Conservation (phyloP, 345 rosid genomes). For the Erysimum cheiranthoides region DNA sequence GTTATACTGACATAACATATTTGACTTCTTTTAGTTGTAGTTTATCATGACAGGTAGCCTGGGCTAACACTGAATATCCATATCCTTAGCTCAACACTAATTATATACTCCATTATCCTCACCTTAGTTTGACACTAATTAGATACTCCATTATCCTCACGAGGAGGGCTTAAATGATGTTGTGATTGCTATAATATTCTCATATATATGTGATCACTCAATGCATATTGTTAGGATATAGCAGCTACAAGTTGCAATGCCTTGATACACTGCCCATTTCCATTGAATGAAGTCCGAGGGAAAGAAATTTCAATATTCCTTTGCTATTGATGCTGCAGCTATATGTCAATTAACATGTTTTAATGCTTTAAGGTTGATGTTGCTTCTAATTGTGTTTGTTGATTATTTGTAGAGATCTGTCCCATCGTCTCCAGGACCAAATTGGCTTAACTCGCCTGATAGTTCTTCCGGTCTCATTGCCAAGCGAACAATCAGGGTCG, state of each 20-base stretch:
- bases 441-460: conserved; percentile 79
- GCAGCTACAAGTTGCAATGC: conserved; percentile 32
- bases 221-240: conserved; percentile 28
- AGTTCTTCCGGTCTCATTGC: conserved; percentile 87
- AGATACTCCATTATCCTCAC: conserved; percentile 7
- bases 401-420: conserved; percentile 65
- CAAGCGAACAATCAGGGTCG: conserved; percentile 85
- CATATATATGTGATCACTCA: conserved; percentile 10
- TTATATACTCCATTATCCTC: conserved; percentile 11
- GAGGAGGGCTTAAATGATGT: conserved; percentile 6
- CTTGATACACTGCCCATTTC: conserved; percentile 18
- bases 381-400: conserved; percentile 45
- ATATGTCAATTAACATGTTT: not conserved
- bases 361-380: conserved; percentile 15
- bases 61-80: conserved; percentile 47
- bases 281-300: conserved; percentile 12
- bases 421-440: conserved; percentile 68
- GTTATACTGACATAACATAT: conserved; percentile 61
- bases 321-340: conserved; percentile 13
- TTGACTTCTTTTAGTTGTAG: conserved; percentile 49
- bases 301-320: not conserved
- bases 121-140: conserved; percentile 29
- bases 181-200: conserved; percentile 3
- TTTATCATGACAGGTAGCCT: conserved; percentile 54
- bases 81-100: conserved; percentile 33